A percentile compares a stretch with the other conserved stretches of the same genome.
Conservation (phyloP, 2,329 filamentous ascomycete species). For the Phaeosphaeriaceae sp. region DNA sequence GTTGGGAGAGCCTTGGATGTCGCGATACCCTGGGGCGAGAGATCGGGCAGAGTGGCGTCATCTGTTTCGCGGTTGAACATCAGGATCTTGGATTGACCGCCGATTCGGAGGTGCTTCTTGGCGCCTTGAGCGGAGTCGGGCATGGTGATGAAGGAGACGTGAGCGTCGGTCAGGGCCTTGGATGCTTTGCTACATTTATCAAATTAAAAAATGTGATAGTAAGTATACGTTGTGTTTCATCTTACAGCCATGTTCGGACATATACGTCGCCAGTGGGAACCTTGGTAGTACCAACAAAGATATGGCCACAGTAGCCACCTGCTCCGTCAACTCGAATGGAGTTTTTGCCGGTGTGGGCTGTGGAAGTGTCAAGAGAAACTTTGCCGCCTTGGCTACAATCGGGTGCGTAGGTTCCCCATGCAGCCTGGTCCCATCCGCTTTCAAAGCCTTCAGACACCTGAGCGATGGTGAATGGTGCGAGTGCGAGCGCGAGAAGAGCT, state of each 20-base stretch:
- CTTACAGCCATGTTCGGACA: slow-evolving; percentile 63
- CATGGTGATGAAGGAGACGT: slow-evolving; percentile 70
- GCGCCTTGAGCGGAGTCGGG: slow-evolving; percentile 62
- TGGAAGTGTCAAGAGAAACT: slow-evolving; percentile 63
- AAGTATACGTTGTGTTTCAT: background rate
- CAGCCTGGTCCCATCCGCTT: slow-evolving; percentile 62
- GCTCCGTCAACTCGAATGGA: slow-evolving; percentile 75
- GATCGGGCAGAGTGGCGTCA: slow-evolving; percentile 67
- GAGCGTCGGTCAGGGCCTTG: slow-evolving; percentile 63
- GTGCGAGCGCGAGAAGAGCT: slow-evolving; percentile 54
- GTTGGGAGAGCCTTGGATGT: slow-evolving; percentile 60
- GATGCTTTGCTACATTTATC: slow-evolving; percentile 57
- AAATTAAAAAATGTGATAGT: slow-evolving; percentile 19
- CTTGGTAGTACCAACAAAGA: slow-evolving; percentile 65
- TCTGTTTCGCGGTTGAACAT: slow-evolving; percentile 71
- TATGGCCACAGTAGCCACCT: slow-evolving; percentile 61
- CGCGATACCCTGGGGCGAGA: slow-evolving; percentile 65
- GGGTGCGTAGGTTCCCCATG: slow-evolving; percentile 65
- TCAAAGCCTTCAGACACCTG: slow-evolving; percentile 66
- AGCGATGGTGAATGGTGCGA: slow-evolving; percentile 56
- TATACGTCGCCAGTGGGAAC: slow-evolving; percentile 65
- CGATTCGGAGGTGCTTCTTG: slow-evolving; percentile 67
- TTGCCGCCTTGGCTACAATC: slow-evolving; percentile 67
- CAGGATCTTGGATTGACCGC: slow-evolving; percentile 65
- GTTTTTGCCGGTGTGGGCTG: slow-evolving; percentile 66